Evolutionary conservation across 225 moss, liverwort and hornwort genomes (phyloP).

Genomic region (Marchantia polymorpha): DNA sequence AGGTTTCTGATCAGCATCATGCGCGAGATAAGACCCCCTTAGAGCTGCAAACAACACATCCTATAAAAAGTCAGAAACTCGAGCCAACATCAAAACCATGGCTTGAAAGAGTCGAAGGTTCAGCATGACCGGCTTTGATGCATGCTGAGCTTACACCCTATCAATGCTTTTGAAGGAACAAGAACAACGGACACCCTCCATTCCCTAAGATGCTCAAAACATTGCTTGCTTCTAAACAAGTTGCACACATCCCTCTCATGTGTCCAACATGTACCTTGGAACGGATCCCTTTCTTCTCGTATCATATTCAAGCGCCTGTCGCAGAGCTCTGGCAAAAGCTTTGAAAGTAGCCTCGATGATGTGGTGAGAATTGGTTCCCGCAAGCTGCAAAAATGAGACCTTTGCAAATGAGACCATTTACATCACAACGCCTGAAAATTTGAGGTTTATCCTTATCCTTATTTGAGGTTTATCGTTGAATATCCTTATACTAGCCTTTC

Average conservation of each 20-base stretch:
- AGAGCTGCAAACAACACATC: conserved; percentile 51
- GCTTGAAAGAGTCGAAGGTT: no score
- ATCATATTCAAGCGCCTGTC: conserved; percentile 74
- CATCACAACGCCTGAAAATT: neutral
- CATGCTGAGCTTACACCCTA: no score
- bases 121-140: no score
- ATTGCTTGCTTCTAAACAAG: neutral
- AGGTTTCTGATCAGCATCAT: conserved; percentile 29
- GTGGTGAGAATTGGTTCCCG: conserved; percentile 76
- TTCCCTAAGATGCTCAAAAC: no score
- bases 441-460: no score
- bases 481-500: no score
- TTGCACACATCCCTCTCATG: neutral
- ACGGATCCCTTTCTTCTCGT: conserved; percentile 64
- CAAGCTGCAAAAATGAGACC: conserved; percentile 45
- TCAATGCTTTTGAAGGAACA: no score
- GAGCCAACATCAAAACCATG: neutral
- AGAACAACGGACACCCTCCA: no score
- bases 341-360: conserved; percentile 85
- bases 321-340: conserved; percentile 78
- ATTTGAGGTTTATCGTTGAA: no score
- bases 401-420: neutral
- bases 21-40: conserved; percentile 73
- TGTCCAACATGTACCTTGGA: conserved; percentile 44
- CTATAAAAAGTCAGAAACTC: neutral